Evolutionary conservation across 164 flowering plant species (phyloP).

Genomic region (Nymphaea colorata): DNA sequence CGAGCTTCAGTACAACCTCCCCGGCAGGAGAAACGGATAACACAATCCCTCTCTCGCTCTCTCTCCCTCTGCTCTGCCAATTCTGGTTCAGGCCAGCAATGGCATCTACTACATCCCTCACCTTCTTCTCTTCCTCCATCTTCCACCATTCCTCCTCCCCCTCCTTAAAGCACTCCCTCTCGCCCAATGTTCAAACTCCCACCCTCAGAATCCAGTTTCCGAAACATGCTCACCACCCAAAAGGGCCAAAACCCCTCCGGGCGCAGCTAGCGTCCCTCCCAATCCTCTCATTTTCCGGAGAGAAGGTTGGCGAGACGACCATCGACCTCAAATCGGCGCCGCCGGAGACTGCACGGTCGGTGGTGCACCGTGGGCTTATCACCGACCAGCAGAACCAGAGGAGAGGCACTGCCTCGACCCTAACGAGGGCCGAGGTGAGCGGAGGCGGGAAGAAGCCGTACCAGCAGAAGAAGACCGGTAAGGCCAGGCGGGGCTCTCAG

Average conservation of each 20-base stretch:
- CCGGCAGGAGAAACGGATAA: neutral
- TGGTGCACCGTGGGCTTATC: conserved; percentile 81
- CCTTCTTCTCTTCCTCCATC: conserved; percentile 10
- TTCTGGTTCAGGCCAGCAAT: neutral
- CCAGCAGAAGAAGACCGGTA: conserved; percentile 87
- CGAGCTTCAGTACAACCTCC: neutral
- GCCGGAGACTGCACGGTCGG: conserved; percentile 79
- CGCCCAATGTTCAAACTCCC: neutral
- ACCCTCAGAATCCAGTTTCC: conserved; percentile 1
- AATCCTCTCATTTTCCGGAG: conserved; percentile 69
- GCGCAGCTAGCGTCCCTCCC: conserved; percentile 58
- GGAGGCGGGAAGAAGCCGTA: conserved; percentile 95
- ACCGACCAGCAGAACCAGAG: conserved; percentile 74
- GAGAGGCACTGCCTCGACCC: conserved; percentile 92
- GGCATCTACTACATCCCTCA: conserved; percentile 3
- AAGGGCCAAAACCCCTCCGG: conserved; percentile 17
- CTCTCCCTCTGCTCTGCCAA: neutral
- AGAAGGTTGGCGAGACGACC: conserved; percentile 58
- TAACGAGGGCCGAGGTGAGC: conserved; percentile 79
- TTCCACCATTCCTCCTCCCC: neutral
- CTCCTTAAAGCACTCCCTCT: neutral
- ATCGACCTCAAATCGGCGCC: conserved; percentile 75
- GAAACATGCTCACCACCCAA: conserved; percentile 11
- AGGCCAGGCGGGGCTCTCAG: conserved; percentile 75
- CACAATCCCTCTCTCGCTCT: neutral